Conservation (phyloP, 805 yeast genomes). For the Barnettozyma siamensis region DNA sequence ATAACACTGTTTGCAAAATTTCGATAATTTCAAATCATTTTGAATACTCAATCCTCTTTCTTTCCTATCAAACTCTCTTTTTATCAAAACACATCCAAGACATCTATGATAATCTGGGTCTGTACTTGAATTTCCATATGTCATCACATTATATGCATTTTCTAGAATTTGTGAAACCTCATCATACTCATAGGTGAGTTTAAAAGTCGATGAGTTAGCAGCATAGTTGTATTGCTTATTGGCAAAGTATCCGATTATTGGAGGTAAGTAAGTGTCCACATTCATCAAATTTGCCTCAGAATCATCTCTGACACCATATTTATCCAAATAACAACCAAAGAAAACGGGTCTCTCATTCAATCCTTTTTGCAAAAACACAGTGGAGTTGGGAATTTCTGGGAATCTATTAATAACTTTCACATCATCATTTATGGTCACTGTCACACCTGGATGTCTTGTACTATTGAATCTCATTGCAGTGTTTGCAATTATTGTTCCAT, state of each 20-base stretch:
- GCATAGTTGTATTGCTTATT: conserved; percentile 37
- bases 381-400: conserved; percentile 57
- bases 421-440: conserved; percentile 34
- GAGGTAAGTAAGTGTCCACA: conserved; percentile 33
- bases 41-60: conserved; percentile 17
- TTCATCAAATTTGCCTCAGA: conserved; percentile 6
- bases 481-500: conserved; percentile 46
- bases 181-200: conserved; percentile 39
- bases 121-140: conserved; percentile 35
- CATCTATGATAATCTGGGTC: conserved; percentile 38
- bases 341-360: conserved; percentile 62
- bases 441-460: conserved; percentile 19
- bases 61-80: conserved; percentile 44
- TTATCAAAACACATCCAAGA: conserved; percentile 51
- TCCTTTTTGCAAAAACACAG: conserved; percentile 41
- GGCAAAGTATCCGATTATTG: conserved; percentile 47
- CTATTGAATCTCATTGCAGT: conserved; percentile 23
- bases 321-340: conserved; percentile 58
- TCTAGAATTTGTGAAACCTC: conserved; percentile 42
- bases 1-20: conserved; percentile 33
- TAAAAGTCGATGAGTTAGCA: conserved; percentile 57
- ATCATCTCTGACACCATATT: conserved; percentile 10
- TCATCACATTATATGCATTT: conserved; percentile 49
- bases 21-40: conserved; percentile 24
- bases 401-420: conserved; percentile 38